A percentile compares a stretch with the other conserved stretches of the same genome.
Evolutionary conservation across 1,284 basidiomycete genomes (phyloP).

Genomic region (Ustilago loliicola): DNA sequence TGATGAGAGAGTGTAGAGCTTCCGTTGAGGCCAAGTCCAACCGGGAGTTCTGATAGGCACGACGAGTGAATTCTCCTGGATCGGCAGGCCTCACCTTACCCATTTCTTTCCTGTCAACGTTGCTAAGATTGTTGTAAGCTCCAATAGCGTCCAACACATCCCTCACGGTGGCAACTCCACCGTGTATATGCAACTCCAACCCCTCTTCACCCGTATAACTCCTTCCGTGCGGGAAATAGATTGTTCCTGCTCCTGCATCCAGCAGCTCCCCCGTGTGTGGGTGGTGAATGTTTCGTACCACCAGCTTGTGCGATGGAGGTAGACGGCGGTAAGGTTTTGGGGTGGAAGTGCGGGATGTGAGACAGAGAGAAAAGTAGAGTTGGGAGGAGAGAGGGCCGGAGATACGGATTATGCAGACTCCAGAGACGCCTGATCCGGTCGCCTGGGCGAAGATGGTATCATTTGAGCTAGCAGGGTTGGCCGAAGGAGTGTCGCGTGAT

Average conservation of each 20-base stretch:
- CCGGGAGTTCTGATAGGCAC: slow-evolving; percentile 82
- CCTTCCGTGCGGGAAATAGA: slow-evolving; percentile 81
- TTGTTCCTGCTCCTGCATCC: slow-evolving; percentile 80
- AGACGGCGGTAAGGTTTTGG: slow-evolving; percentile 18
- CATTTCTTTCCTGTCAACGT: slow-evolving; percentile 70
- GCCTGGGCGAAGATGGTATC: slow-evolving; percentile 87
- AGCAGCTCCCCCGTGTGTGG: slow-evolving; percentile 77
- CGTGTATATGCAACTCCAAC: slow-evolving; percentile 88
- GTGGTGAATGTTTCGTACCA: slow-evolving; percentile 79
- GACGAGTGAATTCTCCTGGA: slow-evolving; percentile 86
- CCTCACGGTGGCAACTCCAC: slow-evolving; percentile 82
- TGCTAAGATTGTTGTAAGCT: slow-evolving; percentile 67
- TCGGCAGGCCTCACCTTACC: slow-evolving; percentile 78
- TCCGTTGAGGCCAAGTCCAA: slow-evolving; percentile 87
- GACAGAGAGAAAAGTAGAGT: slow-evolving; percentile 77
- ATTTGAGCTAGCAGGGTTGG: not conserved
- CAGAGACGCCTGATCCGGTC: slow-evolving; percentile 84
- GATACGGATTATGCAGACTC: slow-evolving; percentile 83
- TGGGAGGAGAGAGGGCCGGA: slow-evolving; percentile 79
- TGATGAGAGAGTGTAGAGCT: slow-evolving; percentile 83
- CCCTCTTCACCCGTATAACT: slow-evolving; percentile 86
- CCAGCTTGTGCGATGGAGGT: slow-evolving; percentile 77
- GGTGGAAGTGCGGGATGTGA: slow-evolving; percentile 5
- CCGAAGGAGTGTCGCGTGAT: not conserved
- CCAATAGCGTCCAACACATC: slow-evolving; percentile 77